phyloP scores from a whole-genome alignment of 305 asterid species.

The Fraxinus platypoda region DNA sequence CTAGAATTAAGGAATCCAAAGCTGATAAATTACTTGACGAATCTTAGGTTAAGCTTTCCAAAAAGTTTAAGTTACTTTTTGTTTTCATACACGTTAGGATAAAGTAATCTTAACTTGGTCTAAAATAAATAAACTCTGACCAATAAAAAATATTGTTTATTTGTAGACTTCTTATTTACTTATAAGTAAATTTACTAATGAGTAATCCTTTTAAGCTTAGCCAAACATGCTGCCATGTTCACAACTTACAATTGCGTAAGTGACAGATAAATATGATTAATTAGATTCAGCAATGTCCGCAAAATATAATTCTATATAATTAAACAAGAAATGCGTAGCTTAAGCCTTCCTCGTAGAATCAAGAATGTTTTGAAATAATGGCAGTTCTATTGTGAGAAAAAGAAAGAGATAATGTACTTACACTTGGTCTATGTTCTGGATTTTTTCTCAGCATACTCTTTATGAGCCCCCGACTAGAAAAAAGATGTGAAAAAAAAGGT shows the following conservation, averaged over 20 bases:
- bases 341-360: neutral
- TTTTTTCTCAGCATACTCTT: slow-evolving; percentile 92
- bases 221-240: neutral
- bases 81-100: neutral
- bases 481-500: neutral
- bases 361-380: neutral
- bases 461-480: slow-evolving; percentile 76
- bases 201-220: neutral
- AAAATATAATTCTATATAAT: neutral
- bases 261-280: neutral
- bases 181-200: neutral
- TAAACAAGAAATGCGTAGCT: neutral
- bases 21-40: neutral
- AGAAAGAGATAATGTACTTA: slow-evolving; percentile 31
- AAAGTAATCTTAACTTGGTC: neutral
- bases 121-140: neutral
- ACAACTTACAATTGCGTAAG: neutral
- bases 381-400: neutral
- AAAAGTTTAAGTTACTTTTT: neutral
- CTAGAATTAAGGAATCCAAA: neutral
- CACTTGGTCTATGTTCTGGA: slow-evolving; percentile 92
- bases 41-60: neutral
- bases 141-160: neutral
- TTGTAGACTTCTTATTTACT: neutral
- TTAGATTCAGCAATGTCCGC: neutral